Base-by-base conservation (phyloP, 2,329 filamentous ascomycete genomes). In the Acrocalymma vagum region DNA sequence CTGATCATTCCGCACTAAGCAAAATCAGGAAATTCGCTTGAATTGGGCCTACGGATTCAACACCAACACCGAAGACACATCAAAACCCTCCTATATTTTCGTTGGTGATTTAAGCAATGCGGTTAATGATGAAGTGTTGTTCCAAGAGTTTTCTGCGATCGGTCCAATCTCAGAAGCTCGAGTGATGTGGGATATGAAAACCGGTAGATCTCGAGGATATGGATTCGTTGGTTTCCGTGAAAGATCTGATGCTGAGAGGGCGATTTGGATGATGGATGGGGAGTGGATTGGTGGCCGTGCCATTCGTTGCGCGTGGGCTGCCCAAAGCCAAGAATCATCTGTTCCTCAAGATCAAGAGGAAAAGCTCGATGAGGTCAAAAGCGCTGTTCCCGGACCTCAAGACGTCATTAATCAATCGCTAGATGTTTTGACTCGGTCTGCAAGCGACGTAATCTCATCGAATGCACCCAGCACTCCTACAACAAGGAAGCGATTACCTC, bases 141-240 rank as follows among this genome's bases (percentile, higher is more conserved):
- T 87, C 9, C 90, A 96, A 72, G 93, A 93, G 7, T 97, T 97
- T 72, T 94, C 90, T 31, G 89, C 90, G 26, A 97, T 96, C 69
- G 93, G 93, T 26, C 89, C 85, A 11, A 91, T 97, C 33, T 97
- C 93, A 3, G 93, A 97, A 73, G 93, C 93, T 42, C 90, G 93
- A 61, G 93, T 97, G 51, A 97, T 97, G 93, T 97, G 93, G 93
- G 93, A 97, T 71, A 97, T 97, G 93, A 97, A 97, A 81, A 97
- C 93, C 25, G 93, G 93, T 53, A 86, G 93, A 51, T 96, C 93
- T 53, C 88, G 93, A 66, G 93, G 93, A 45, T 97, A 96, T 65
- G 93, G 93, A 6, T 97, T 97, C 65, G 92, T 96, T 55, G 93
- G 93, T 35, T 97, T 95, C 82, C 87, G 92, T 48, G 93, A 97